These are phyloP conservation scores for Monosporozyma servazzii DNA, from an alignment of 805 yeast genomes.

Conservation along the genomic window DNA sequence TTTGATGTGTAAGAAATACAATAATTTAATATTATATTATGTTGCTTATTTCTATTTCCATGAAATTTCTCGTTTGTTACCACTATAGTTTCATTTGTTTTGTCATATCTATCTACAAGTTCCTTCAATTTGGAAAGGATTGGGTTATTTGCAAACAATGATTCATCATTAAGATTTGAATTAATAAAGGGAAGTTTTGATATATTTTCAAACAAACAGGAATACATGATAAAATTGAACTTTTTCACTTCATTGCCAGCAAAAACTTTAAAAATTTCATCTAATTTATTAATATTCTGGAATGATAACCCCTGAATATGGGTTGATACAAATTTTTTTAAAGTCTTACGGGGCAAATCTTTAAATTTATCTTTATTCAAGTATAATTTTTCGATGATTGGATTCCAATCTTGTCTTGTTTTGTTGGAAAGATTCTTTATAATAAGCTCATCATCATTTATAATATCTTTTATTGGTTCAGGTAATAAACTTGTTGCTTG, in stretches of 20 bases:
- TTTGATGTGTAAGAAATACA: slow-evolving; percentile 21
- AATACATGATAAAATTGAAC: slow-evolving; percentile 16
- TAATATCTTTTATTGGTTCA: slow-evolving; percentile 10
- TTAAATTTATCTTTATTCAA: slow-evolving; percentile 9
- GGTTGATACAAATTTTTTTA: slow-evolving; percentile 7
- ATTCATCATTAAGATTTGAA: neutral
- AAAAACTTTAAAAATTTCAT: slow-evolving; percentile 18
- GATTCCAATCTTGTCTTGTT: slow-evolving; percentile 22
- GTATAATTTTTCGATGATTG: slow-evolving; percentile 15
- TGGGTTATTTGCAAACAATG: slow-evolving; percentile 3
- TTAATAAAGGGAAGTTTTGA: slow-evolving; percentile 5
- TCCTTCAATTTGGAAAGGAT: slow-evolving; percentile 15
- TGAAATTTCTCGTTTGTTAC: neutral
- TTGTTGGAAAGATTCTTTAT: slow-evolving; percentile 16
- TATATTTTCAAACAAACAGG: slow-evolving; percentile 19
- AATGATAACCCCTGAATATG: slow-evolving; percentile 13
- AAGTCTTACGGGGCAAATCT: slow-evolving; percentile 6
- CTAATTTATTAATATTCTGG: slow-evolving; percentile 20
- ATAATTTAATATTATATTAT: slow-evolving; percentile 12
- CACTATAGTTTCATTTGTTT: neutral
- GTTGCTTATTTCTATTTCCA: neutral
- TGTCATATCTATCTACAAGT: neutral
- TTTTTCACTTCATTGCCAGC: slow-evolving; percentile 7
- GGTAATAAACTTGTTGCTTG: slow-evolving; percentile 18
- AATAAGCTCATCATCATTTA: slow-evolving; percentile 19